Evolutionary conservation across 1,284 basidiomycete species (phyloP).

Genomic region (Papiliotrema terrestris): DNA sequence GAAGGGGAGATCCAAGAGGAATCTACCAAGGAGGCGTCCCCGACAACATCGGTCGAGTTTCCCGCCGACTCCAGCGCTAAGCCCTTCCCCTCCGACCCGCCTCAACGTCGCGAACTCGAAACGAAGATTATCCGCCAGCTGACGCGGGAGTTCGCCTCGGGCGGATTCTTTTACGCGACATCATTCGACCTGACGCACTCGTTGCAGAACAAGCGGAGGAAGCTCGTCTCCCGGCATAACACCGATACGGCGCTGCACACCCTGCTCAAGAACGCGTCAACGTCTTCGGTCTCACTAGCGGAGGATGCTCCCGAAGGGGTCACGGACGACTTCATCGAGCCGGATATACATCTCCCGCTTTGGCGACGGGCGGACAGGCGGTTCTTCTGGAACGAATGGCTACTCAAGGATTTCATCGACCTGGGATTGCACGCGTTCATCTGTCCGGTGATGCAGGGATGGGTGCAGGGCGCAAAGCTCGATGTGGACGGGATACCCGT

Average conservation of each 20-base stretch:
- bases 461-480: constrained; percentile 68
- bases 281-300: not conserved
- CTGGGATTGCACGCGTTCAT: constrained; percentile 68
- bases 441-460: constrained; percentile 85
- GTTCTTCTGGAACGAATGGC: constrained; percentile 56
- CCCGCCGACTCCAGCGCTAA: not conserved
- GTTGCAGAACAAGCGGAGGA: constrained; percentile 50
- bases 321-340: constrained; percentile 47
- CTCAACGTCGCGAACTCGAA: constrained; percentile 46
- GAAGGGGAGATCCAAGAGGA: constrained; percentile 4
- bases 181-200: constrained; percentile 54
- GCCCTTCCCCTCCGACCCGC: constrained; percentile 24
- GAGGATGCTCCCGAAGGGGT: not conserved
- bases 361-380: constrained; percentile 53
- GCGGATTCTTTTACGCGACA: constrained; percentile 52
- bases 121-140: constrained; percentile 48
- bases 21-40: constrained; percentile 2
- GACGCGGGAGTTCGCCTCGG: constrained; percentile 40
- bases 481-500: constrained; percentile 51
- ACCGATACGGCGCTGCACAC: constrained; percentile 18
- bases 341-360: constrained; percentile 51
- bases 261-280: not conserved
- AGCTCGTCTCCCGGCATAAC: constrained; percentile 25
- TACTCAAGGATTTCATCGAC: constrained; percentile 44
- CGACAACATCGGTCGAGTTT: not conserved